Evolutionary conservation across 345 rosid species (phyloP).

Genomic region (Salix koriyanagi): DNA sequence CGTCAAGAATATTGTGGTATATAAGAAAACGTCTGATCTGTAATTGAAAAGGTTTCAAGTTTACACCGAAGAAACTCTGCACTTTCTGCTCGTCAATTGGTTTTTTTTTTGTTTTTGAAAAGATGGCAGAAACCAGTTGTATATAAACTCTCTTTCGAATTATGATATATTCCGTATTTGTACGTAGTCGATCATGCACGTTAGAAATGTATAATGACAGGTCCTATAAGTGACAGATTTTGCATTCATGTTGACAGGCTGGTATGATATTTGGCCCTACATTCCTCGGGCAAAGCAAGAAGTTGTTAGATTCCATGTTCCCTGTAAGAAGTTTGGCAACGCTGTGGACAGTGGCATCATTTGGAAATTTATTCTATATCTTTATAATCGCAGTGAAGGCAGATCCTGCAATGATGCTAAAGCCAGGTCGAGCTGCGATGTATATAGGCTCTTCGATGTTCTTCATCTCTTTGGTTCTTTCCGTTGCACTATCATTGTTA

Average conservation of each 20-base stretch:
- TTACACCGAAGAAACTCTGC: no score
- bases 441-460: background rate
- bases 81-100: no score
- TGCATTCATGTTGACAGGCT: background rate
- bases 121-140: no score
- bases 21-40: no score
- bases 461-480: background rate
- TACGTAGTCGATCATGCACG: no score
- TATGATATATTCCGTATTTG: no score
- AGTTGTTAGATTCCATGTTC: background rate
- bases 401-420: constrained; percentile 1
- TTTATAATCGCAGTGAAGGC: constrained; percentile 1
- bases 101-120: no score
- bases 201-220: no score
- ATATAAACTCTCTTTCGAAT: no score
- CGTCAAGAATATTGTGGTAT: background rate
- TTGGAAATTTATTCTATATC: constrained; percentile 7
- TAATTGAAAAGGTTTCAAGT: no score
- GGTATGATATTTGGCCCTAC: constrained; percentile 9
- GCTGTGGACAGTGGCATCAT: constrained; percentile 4
- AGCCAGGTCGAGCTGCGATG: constrained; percentile 3
- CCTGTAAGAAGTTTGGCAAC: background rate
- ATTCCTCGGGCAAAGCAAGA: background rate
- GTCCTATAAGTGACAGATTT: no score
- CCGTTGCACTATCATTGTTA: background rate